Conservation (phyloP, 2,329 filamentous ascomycete species). For the Ciborinia camelliae region DNA sequence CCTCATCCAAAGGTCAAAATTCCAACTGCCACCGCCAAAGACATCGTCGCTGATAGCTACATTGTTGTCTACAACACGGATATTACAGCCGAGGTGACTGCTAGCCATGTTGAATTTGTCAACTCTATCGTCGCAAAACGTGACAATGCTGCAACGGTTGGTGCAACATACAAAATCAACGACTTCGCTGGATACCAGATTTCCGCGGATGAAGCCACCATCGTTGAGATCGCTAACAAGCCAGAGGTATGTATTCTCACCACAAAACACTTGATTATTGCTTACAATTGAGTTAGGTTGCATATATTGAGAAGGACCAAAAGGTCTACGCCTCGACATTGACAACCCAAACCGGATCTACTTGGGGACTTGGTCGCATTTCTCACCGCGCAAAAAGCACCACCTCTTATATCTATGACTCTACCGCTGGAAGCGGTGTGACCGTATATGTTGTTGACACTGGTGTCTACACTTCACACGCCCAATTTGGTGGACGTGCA, state of each 20-base stretch:
- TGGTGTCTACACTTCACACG: slow-evolving; percentile 37
- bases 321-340: slow-evolving; percentile 36
- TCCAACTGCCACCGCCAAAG: slow-evolving; percentile 46
- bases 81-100: slow-evolving; percentile 47
- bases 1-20: slow-evolving; percentile 30
- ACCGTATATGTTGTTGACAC: slow-evolving; percentile 41
- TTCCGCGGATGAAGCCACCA: slow-evolving; percentile 29
- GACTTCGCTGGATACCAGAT: slow-evolving; percentile 34
- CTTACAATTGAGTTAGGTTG: slow-evolving; percentile 26
- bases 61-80: slow-evolving; percentile 63
- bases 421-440: slow-evolving; percentile 36
- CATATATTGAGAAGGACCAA: slow-evolving; percentile 34
- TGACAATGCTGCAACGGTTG: slow-evolving; percentile 44
- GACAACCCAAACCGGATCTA: slow-evolving; percentile 29
- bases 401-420: slow-evolving; percentile 38
- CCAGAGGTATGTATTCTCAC: slow-evolving; percentile 28
- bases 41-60: slow-evolving; percentile 55
- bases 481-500: slow-evolving; percentile 40
- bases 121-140: slow-evolving; percentile 52
- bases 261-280: neutral
- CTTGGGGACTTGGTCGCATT: slow-evolving; percentile 38
- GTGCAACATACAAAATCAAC: slow-evolving; percentile 31
- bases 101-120: slow-evolving; percentile 49
- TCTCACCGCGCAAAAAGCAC: slow-evolving; percentile 32
- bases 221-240: slow-evolving; percentile 32